A percentile compares a stretch with the other conserved stretches of the same genome.
phyloP scores from a whole-genome alignment of 371 early-diverging fungal genomes.

The Syncephalastrum monosporum region DNA sequence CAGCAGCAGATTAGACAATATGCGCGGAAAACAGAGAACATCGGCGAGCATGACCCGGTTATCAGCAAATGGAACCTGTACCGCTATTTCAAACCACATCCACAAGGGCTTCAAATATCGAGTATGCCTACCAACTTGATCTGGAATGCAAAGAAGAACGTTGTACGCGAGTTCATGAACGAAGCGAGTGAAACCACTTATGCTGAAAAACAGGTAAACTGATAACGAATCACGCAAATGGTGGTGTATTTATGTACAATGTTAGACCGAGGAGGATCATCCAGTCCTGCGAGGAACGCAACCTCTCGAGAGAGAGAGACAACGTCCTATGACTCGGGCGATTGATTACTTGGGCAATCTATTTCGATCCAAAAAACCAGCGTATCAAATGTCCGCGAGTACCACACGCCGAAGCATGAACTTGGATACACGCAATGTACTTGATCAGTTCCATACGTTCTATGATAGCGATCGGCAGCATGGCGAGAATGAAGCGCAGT shows the following conservation, averaged over 20 bases:
- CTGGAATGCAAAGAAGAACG: slow-evolving; percentile 48
- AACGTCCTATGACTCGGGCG: background rate
- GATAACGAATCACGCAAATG: too few species aligned
- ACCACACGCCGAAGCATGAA: slow-evolving; percentile 11
- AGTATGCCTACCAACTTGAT: slow-evolving; percentile 39
- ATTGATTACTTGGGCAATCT: background rate
- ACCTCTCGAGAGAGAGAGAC: background rate
- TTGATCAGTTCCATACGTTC: slow-evolving; percentile 18
- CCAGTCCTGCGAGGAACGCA: slow-evolving; percentile 2
- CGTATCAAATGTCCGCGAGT: background rate
- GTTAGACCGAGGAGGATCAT: background rate
- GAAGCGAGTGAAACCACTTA: slow-evolving; percentile 9
- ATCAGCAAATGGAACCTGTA: slow-evolving; percentile 53
- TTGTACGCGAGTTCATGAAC: slow-evolving; percentile 53
- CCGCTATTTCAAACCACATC: slow-evolving; percentile 51
- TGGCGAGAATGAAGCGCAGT: background rate
- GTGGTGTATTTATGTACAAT: too few species aligned
- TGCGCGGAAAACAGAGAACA: slow-evolving; percentile 37
- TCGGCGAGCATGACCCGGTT: slow-evolving; percentile 31
- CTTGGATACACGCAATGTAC: slow-evolving; percentile 10
- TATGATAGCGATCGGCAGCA: slow-evolving; percentile 9
- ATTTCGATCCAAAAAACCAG: background rate
- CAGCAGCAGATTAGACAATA: slow-evolving; percentile 53
- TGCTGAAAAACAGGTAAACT: slow-evolving; percentile 5
- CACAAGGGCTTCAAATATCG: slow-evolving; percentile 45